Base-by-base conservation (phyloP, 2,329 filamentous ascomycete species). In the Myrmaecium sp. region DNA sequence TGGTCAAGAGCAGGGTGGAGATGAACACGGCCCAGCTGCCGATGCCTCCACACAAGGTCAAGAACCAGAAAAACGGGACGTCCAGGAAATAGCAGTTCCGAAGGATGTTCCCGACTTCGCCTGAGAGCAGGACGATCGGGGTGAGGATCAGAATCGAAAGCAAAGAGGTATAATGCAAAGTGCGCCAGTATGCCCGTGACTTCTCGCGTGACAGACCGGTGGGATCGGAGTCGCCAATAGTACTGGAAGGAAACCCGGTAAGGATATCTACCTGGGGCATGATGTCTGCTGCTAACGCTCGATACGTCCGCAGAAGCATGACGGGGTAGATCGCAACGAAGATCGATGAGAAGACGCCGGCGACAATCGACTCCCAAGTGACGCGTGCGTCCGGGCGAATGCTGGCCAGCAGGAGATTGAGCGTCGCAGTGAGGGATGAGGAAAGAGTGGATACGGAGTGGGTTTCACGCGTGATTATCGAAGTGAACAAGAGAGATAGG, bases 1-100 rank as follows among this genome's bases (percentile, higher is more conserved):
- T 55, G 11, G 60, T 54, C 18, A 66, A 43, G 10, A 64, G 41
- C 26, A 65, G 43, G 2, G 55, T 60, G n/a, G 51, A 45, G 3
- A 49, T 50, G 32, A 66, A 64, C 4, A 64, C 56, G 4, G 58
- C 53, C 43, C 55, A 62, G 0, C 49, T 54, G 3, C 57, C 58
- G 5, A 61, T 40, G 2, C 58, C 58, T 3, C 58, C 59, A 29
- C 59, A 59, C 4, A 57, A 36, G 20, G 60, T 55, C 52, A 66
- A 58, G 21, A 66, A 44, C 62, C 62, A 66, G 45, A 65, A 64
- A 41, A 60, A 67, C 3, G 60, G 60, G 1, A 65, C 58, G 30
- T 66, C 62, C 7, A 66, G 51, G 42, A 64, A 60, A 28, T 64
- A 64, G 29, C 63, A 63, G 32, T 66, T 65, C 11, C 57, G 54